Evolutionary conservation across 306 rosid species (phyloP), one percentile per base, ranked within the genome.

Genomic region (Phaseolus lunatus): DNA sequence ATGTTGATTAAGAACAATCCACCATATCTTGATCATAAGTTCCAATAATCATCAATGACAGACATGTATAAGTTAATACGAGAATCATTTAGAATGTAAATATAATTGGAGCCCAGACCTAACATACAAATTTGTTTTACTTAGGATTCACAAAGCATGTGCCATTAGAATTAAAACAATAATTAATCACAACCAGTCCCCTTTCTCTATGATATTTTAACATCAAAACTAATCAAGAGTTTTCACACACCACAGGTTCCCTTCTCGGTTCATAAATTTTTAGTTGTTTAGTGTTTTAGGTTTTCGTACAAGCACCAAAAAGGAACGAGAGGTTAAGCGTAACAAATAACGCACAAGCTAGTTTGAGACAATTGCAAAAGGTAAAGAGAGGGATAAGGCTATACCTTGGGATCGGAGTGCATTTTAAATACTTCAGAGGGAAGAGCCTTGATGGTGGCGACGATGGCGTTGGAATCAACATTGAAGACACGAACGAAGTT

Each of bases 351-450:
- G 20, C 59, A 67, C 10, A 24, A 29, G 29, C 29, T 29, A 16
- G 26, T 19, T 69, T 16, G 14, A 33, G 0, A 63, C 1, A n/a
- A 35, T 31, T 33, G 44, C 0, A 13, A 0, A 2, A 50, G 33
- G 58, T 5, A 48, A 69, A 47, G 43, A n/a, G 37, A 2, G 13
- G 22, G 47, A 15, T 39, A 16, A 61, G 4, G 4, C 19, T 1
- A 13, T 8, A 92, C 98, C 96, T 88, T 87, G 41, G 97, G 94
- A 84, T 92, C 91, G 83, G 92, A 92, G 48, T 90, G 90, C 89
- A 95, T 84, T 84, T 95, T 97, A 97, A 97, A 95, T 75, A 95
- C 97, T 84, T 92, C 97, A 45, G 99, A 95, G 1, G 99, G 99
- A 1, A 97, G 99, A 53, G 99, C 96, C 73, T 95, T 97, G 62